Conservation (phyloP, 306 rosid species). For the Ormosia emarginata region DNA sequence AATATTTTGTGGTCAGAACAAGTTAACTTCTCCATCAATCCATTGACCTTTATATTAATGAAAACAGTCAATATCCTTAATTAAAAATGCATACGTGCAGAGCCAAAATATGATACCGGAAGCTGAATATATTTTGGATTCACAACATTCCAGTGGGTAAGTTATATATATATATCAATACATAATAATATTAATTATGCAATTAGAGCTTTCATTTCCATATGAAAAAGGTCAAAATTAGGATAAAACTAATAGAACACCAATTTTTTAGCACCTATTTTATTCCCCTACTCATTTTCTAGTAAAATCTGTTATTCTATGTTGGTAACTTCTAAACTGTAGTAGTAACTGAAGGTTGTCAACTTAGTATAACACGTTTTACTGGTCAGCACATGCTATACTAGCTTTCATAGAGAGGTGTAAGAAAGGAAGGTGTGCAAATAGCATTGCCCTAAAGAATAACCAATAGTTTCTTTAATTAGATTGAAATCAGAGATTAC, state of each 20-base stretch:
- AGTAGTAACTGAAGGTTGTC: neutral
- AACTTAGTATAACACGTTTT: neutral
- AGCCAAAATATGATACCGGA: conserved; percentile 54
- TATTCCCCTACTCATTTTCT: neutral
- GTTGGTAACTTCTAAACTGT: neutral
- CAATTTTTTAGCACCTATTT: neutral
- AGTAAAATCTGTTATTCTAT: neutral
- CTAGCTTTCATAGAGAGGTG: neutral
- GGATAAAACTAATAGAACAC: neutral
- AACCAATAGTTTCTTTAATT: neutral
- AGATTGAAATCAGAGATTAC: neutral
- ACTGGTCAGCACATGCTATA: neutral
- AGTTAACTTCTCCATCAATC: neutral
- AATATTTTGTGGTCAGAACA: conserved; percentile 68
- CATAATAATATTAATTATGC: neutral
- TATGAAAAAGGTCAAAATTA: neutral
- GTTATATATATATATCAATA: conserved; percentile 3
- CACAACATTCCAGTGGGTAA: conserved; percentile 51
- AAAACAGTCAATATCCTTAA: neutral
- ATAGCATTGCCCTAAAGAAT: neutral
- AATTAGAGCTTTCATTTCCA: conserved; percentile 8
- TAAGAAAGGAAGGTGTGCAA: neutral
- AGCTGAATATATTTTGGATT: conserved; percentile 66
- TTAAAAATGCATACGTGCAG: conserved; percentile 40
- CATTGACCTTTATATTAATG: neutral